Conservation (phyloP, 1,284 basidiomycete species). For the Phlebopus sp. region DNA sequence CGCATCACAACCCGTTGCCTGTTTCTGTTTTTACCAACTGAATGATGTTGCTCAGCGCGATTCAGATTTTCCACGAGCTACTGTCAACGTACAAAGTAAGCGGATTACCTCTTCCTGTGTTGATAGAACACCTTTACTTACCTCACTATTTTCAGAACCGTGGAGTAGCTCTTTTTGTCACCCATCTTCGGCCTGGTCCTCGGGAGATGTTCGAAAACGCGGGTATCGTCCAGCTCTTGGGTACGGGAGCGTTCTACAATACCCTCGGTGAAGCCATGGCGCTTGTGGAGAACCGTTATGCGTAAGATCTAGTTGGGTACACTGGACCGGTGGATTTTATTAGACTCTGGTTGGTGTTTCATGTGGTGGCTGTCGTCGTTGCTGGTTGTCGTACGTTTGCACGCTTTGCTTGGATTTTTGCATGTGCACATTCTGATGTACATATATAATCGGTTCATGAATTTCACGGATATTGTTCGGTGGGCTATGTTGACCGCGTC, state of each 20-base stretch:
- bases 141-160: conserved; percentile 45
- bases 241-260: conserved; percentile 67
- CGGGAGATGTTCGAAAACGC: conserved; percentile 63
- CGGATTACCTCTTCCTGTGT: background rate
- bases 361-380: no score
- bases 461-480: no score
- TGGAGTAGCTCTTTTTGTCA: conserved; percentile 74
- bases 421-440: conserved; percentile 6
- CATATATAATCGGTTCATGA: no score
- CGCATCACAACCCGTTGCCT: conserved; percentile 29
- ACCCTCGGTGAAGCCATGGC: conserved; percentile 69
- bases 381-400: no score
- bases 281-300: conserved; percentile 35
- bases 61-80: conserved; percentile 83
- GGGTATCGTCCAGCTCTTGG: conserved; percentile 64
- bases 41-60: conserved; percentile 50
- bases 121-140: conserved; percentile 1
- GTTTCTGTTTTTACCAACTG: background rate
- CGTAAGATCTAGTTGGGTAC: no score
- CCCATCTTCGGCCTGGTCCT: conserved; percentile 64
- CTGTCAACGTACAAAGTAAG: conserved; percentile 71
- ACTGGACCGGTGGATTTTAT: background rate
- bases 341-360: no score
- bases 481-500: no score
- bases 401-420: no score